Base-by-base conservation (phyloP, 1,139 yeast species). In the Geotrichum cucujoidarum region DNA sequence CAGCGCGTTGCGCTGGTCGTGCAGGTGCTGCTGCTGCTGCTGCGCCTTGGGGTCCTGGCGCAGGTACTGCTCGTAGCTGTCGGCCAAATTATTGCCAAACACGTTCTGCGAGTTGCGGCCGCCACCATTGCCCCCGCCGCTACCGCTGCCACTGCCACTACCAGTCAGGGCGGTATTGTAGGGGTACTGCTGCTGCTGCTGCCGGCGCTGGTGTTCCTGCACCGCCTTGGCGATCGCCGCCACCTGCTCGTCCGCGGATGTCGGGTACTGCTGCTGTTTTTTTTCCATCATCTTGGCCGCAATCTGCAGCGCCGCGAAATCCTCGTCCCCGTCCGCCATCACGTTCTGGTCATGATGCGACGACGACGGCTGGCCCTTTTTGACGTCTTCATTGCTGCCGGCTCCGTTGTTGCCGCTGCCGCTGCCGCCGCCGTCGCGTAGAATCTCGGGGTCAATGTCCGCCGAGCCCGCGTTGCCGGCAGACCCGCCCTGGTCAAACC, bases 401-500 rank as follows among this genome's bases (percentile, higher is more conserved):
- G n/a, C n/a, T 6, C 30, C 30, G 30, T 27, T 27, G 13, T 27
- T 27, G 13, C 13, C n/a, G 7, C 33, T 10, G 10, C 16, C 33
- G 17, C 7, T 31, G 11, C 21, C 43, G 24, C 43, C 47, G 37
- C 55, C 61, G 31, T 57, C 59, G 38, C 59, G 51, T 14, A 58
- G 59, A 46, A 63, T 63, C 43, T 60, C 66, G 16, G 66, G 66
- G 46, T 63, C 66, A 40, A 63, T 63, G 30, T 64, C 66, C 2
- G 63, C 55, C 5, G 60, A 61, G 6, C 48, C 40, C 17, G 49
- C 29, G 11, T 34, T 29, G 14, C 46, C 48, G 13, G 42, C 29
- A n/a, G n/a, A n/a, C n/a, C n/a, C n/a, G n/a, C n/a, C n/a, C 29
- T 43, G 47, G 16, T 43, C 47, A 38, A 43, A 43, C 29, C 30